A percentile compares a stretch with the other conserved stretches of the same genome.
Conservation (phyloP, 352 stramenopile species). For the Thalassiosira livingstoniorum region DNA sequence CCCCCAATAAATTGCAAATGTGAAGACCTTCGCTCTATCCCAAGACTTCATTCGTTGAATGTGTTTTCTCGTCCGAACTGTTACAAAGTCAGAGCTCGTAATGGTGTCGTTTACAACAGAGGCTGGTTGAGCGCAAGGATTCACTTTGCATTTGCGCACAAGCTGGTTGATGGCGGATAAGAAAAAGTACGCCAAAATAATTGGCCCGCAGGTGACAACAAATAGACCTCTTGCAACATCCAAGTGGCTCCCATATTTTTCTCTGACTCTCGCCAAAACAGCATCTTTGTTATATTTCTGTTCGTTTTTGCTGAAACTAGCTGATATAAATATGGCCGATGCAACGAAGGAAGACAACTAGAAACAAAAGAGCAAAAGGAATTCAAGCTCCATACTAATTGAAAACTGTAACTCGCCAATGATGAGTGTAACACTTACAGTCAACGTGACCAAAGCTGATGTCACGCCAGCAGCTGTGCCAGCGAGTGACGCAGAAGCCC, state of each 20-base stretch:
- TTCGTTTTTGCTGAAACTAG: slow-evolving; percentile 59
- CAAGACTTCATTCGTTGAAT: slow-evolving; percentile 62
- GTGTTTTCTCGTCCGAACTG: slow-evolving; percentile 51
- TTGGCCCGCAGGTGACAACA: slow-evolving; percentile 63
- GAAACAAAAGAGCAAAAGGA: no score
- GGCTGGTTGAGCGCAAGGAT: slow-evolving; percentile 52
- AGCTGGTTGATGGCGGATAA: slow-evolving; percentile 74
- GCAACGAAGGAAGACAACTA: slow-evolving; percentile 66
- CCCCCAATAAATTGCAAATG: slow-evolving; percentile 71
- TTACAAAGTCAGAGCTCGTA: slow-evolving; percentile 45
- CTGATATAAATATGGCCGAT: slow-evolving; percentile 63
- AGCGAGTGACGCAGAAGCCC: slow-evolving; percentile 69
- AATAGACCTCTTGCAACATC: slow-evolving; percentile 62
- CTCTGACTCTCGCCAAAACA: slow-evolving; percentile 38
- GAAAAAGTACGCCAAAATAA: slow-evolving; percentile 67
- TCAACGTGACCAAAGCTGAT: slow-evolving; percentile 63
- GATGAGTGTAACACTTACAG: no score
- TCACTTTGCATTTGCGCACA: slow-evolving; percentile 57
- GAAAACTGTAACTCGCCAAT: no score
- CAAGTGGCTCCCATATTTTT: slow-evolving; percentile 61
- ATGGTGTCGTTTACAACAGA: slow-evolving; percentile 18
- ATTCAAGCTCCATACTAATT: no score
- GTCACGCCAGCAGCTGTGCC: slow-evolving; percentile 61
- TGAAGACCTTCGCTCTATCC: slow-evolving; percentile 69
- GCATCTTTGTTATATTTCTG: slow-evolving; percentile 38